A percentile compares a stretch with the other conserved stretches of the same genome.
phyloP scores from a whole-genome alignment of 2,329 filamentous ascomycete genomes.

The Cytospora piceicola region DNA sequence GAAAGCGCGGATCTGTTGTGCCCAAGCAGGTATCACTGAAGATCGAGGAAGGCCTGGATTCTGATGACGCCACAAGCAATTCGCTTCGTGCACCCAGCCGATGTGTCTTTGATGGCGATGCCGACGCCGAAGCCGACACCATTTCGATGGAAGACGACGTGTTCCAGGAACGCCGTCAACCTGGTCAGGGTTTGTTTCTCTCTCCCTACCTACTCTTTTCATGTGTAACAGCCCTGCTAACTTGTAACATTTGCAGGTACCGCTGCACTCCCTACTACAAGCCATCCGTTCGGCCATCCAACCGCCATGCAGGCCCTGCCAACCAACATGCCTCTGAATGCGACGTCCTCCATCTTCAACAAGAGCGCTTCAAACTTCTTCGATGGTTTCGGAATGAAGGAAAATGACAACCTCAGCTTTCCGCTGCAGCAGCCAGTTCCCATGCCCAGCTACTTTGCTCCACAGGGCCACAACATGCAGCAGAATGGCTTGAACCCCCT shows the following conservation, averaged over 20 bases:
- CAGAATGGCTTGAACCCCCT: slow-evolving; percentile 40
- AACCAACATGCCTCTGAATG: slow-evolving; percentile 26
- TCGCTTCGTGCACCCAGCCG: neutral
- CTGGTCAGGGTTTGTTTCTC: slow-evolving; percentile 14
- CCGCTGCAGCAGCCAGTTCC: slow-evolving; percentile 15
- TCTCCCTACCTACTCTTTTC: neutral
- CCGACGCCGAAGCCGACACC: slow-evolving; percentile 14
- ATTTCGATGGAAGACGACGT: slow-evolving; percentile 5
- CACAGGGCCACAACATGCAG: slow-evolving; percentile 26
- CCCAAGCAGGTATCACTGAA: slow-evolving; percentile 14
- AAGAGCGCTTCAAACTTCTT: slow-evolving; percentile 4
- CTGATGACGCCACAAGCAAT: slow-evolving; percentile 21
- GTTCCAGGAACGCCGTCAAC: slow-evolving; percentile 13
- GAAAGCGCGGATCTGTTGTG: slow-evolving; percentile 5
- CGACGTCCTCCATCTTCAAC: slow-evolving; percentile 19
- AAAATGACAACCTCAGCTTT: slow-evolving; percentile 33
- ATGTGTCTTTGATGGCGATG: slow-evolving; percentile 8
- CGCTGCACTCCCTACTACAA: neutral
- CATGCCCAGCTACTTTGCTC: slow-evolving; percentile 16
- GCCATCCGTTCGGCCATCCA: slow-evolving; percentile 5
- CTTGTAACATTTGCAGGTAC: neutral
- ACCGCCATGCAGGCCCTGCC: slow-evolving; percentile 27
- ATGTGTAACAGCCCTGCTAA: neutral
- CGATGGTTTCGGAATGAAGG: slow-evolving; percentile 31
- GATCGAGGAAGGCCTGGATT: slow-evolving; percentile 15